Base-by-base conservation (phyloP, 2,329 filamentous ascomycete genomes). In the Fusarium nanum region DNA sequence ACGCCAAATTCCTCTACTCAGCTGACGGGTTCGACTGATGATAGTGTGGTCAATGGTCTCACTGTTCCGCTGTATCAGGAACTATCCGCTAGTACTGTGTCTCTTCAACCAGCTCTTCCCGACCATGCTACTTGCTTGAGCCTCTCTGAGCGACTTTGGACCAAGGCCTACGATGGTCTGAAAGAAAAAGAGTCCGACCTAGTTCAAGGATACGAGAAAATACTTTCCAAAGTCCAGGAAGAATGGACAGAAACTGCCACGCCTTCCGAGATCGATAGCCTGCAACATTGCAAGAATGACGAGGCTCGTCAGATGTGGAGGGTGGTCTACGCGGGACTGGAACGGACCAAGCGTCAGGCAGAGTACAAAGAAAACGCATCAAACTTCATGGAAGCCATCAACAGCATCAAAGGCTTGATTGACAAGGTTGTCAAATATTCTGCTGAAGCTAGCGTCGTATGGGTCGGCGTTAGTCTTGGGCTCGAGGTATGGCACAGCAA, bases 191-290 rank as follows among this genome's bases (percentile, higher is more conserved):
- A 75, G 18, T 23, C 63, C 18, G 49, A 64, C 11, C n/a, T 75
- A 2, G 66, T 72, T 11, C 34, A 72, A 49, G 60, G 54, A 6
- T 76, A 75, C 32, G 68, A 75, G 47, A 58, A 67, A 48, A 63
- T 74, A 9, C 49, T 74, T 23, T 14, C 3, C 2, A 44, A 44
- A 6, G 41, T 44, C 20, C 13, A 44, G 41, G n/a, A 1, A 16
- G 20, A 44, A 1, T 44, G 41, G 41, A 22, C 8, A 6, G 23
- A 23, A 5, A 10, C 12, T 10, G 20, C 13, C 9, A 9, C 14
- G 10, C 22, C 41, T 1, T 9, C 20, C 5, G 41, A 44, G 20
- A 14, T 44, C 0, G 41, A 23, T 9, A 22, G 23, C 20, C 41
- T 44, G 9, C 20, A 44, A 44, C 13, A 23, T 23, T 44, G 6